A percentile compares a stretch with the other conserved stretches of the same genome.
Conservation (phyloP, 129 eudicot genomes). For the Smallanthus sonchifolius region DNA sequence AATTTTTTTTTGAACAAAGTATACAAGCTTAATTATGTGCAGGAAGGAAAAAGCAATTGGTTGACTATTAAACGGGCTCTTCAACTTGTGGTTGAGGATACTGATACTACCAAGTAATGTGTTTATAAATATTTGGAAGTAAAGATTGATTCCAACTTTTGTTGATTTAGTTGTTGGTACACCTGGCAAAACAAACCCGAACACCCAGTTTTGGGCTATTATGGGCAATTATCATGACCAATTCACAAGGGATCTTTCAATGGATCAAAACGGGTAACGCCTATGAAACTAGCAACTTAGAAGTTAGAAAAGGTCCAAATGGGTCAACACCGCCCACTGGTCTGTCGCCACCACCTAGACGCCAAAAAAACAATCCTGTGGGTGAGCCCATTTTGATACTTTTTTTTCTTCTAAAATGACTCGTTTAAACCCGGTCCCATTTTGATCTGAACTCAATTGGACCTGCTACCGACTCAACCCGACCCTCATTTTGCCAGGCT, state of each 20-base stretch:
- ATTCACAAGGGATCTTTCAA: not conserved
- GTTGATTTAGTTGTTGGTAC: conserved; percentile 1
- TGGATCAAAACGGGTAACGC: not conserved
- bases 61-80: conserved; percentile 70
- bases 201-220: not conserved
- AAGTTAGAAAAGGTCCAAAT: not conserved
- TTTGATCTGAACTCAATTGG: not conserved
- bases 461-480: not conserved
- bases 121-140: not conserved
- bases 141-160: not conserved
- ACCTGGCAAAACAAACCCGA: not conserved
- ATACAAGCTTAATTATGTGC: conserved; percentile 13
- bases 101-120: conserved; percentile 81
- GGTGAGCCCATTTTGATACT: not conserved
- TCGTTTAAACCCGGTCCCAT: not conserved
- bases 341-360: not conserved
- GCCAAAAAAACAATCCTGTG: not conserved
- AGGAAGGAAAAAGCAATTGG: conserved; percentile 92
- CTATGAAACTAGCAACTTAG: not conserved
- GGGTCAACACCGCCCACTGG: not conserved
- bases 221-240: too few species aligned
- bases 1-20: not conserved
- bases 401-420: not conserved
- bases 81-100: conserved; percentile 87
- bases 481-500: not conserved